Base-by-base conservation (phyloP, 768 basidiomycete species). In the Dictyophora rubrovolvata region DNA sequence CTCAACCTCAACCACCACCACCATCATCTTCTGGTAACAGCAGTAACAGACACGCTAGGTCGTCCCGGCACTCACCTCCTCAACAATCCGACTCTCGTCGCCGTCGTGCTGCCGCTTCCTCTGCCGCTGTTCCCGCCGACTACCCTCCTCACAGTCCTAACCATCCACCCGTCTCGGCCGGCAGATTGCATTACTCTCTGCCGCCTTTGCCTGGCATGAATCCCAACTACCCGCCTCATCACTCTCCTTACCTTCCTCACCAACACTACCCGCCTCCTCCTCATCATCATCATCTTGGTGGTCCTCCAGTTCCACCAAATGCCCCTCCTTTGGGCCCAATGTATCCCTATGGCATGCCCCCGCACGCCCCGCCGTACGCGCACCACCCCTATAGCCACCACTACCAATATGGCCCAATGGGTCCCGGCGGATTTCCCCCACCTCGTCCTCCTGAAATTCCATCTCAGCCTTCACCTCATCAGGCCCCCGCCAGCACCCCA, bases 191-290 rank as follows among this genome's bases (percentile, higher is more conserved):
- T n/a, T 58, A 58, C 56, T 58, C 56, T 28, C 23, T 58, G 56
- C 56, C 56, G 56, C 56, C 56, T 50, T 33, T 58, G 47, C 56
- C 56, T 18, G 46, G 56, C 34, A 88, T 87, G 85, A 89, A 87
- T 69, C 82, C 83, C 55, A 72, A 79, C 60, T 89, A 87, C 65
- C 78, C 83, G 22, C 53, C 53, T 6, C 53, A 54, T n/a, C 56
- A 58, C 34, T 58, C 56, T 11, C 56, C 56, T 18, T 58, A 58
- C 56, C 18, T 58, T 42, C 56, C 56, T 17, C 56, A 47, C n/a
- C 56, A 58, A 42, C 48, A 51, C 73, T 81, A 63, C 82, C 80
- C 66, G 79, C 81, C 61, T 76, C 84, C 58, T 74, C 75, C 11
- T 78, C 76, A 62, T 63, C 76, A 22, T 74, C 76, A 48, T 21